Percentiles rank a stretch among this genome's conserved stretches.
These are phyloP conservation scores for Dianthus caryophyllus DNA, from an alignment of 148 eudicot genomes.

Conservation along the genomic window DNA sequence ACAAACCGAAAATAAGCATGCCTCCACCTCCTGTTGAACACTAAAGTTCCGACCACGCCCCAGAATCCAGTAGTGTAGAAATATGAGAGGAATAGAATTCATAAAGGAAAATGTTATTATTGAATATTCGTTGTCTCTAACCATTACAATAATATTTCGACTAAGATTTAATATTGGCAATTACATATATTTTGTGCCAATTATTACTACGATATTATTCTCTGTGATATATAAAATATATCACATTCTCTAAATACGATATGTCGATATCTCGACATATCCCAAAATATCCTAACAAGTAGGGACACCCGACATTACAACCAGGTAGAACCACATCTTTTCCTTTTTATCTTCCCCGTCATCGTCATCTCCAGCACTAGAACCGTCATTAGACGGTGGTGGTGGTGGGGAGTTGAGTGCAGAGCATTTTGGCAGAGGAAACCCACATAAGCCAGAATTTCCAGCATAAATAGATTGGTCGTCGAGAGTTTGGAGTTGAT, in stretches of 20 bases:
- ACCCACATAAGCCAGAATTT: conserved; percentile 39
- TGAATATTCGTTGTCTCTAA: no score
- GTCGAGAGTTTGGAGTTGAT: conserved; percentile 27
- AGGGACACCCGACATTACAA: conserved; percentile 19
- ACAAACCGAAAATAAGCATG: conserved; percentile 13
- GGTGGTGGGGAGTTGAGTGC: background rate
- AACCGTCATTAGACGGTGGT: background rate
- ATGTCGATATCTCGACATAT: no score
- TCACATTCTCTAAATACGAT: no score
- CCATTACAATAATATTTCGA: no score
- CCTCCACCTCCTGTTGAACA: conserved; percentile 22
- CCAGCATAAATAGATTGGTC: conserved; percentile 28
- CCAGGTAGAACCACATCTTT: conserved; percentile 17
- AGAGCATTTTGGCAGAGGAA: conserved; percentile 26
- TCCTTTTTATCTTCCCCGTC: conserved; percentile 6
- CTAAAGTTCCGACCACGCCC: conserved; percentile 25
- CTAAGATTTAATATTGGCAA: no score
- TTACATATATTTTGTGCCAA: no score
- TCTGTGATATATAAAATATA: no score
- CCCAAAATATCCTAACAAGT: no score
- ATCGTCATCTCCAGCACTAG: background rate
- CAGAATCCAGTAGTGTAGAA: conserved; percentile 34
- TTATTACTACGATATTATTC: no score
- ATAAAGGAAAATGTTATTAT: no score
- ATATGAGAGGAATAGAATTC: no score